These are phyloP conservation scores for Solanum pennellii DNA, from an alignment of 257 asterid species.

Conservation along the genomic window DNA sequence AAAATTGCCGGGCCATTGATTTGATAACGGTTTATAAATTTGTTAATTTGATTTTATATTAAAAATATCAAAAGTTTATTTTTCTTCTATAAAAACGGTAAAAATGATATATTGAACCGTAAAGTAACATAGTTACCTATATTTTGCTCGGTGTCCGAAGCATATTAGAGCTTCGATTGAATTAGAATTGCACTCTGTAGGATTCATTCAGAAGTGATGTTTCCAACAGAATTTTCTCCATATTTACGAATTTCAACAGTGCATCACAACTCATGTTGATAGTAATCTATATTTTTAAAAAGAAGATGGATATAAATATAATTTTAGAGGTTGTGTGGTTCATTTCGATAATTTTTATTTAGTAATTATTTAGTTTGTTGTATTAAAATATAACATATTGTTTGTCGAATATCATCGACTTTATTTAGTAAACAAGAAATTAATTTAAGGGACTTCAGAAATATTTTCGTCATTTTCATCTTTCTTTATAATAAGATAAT, in stretches of 20 bases:
- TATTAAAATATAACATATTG: neutral
- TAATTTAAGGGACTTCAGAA: neutral
- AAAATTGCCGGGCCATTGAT: neutral
- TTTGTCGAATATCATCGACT: neutral
- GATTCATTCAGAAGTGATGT: fast-evolving
- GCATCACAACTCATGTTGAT: neutral
- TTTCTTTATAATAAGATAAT: neutral
- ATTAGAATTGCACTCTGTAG: no score
- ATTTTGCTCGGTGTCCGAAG: fast-evolving
- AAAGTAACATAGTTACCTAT: neutral
- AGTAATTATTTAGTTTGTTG: neutral
- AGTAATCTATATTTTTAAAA: neutral
- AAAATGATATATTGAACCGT: neutral
- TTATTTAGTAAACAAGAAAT: no score
- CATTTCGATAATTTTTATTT: neutral
- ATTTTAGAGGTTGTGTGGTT: fast-evolving
- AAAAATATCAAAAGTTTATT: neutral
- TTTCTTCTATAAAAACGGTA: neutral
- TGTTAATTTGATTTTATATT: neutral
- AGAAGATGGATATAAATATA: neutral
- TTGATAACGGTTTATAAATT: neutral
- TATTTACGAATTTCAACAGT: fast-evolving
- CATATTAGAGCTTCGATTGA: no score
- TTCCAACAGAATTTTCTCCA: no score
- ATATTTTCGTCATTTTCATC: neutral